Conservation (phyloP, 2,329 filamentous ascomycete species). For the Pseudocercospora macadamiae region DNA sequence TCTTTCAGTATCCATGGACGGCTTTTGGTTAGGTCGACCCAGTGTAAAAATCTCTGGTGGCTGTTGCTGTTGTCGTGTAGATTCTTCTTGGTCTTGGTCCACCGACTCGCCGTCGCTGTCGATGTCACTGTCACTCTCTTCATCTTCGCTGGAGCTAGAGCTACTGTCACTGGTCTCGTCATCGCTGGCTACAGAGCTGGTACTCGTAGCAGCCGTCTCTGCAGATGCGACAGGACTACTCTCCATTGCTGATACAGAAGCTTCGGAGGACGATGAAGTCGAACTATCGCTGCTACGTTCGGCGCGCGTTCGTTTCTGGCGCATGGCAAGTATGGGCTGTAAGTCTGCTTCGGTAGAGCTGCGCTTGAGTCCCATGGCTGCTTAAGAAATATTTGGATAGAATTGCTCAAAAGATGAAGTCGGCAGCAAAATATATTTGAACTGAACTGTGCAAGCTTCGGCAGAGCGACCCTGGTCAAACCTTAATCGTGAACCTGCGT, state of each 20-base stretch:
- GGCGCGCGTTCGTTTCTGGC: conserved; percentile 1
- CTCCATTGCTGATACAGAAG: not conserved
- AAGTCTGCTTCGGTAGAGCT: conserved; percentile 3
- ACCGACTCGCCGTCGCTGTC: no score
- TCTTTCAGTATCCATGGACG: conserved; percentile 19
- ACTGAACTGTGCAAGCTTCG: no score
- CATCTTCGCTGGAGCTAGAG: conserved; percentile 12
- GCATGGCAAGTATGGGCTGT: not conserved
- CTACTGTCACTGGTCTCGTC: not conserved
- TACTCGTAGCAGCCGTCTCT: conserved; percentile 4
- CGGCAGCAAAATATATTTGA: no score
- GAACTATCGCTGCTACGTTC: not conserved
- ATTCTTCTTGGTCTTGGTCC: not conserved
- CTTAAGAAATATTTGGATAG: no score
- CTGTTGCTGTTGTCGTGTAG: not conserved
- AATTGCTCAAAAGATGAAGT: no score
- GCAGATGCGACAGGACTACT: conserved; percentile 5
- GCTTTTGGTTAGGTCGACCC: conserved; percentile 21
- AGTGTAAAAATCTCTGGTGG: conserved; percentile 15
- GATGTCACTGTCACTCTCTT: conserved; percentile 21
- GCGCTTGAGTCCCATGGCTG: conserved; percentile 11
- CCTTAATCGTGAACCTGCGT: no score
- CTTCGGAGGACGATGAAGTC: not conserved
- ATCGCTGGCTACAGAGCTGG: conserved; percentile 3
- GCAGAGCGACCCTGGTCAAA: no score